Base-by-base conservation (phyloP, 148 eudicot species). In the Fallopia convolvulus region DNA sequence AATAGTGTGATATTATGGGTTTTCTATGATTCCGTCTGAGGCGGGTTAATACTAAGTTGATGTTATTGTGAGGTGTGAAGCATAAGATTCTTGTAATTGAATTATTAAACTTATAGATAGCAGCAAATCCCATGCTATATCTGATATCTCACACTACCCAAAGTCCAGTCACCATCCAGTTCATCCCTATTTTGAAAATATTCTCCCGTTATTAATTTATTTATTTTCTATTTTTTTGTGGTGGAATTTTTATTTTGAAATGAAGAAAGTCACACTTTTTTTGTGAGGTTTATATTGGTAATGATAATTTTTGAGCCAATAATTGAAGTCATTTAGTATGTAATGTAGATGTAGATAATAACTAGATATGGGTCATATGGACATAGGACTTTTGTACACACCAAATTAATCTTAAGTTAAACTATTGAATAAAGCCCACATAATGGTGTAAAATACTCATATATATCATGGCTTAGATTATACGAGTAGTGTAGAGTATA, bases 71-170 rank as follows among this genome's bases (percentile, higher is more conserved):
- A 68, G 72, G 72, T 39, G 42, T 68, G 72, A 39, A 36, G 44
- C 72, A 68, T 68, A 68, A 68, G 72, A 68, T 68, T 68, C 72
- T 68, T 68, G 72, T 21, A 5, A 18, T 4, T 68, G 44, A 11
- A 68, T 68, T 68, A 68, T 68, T 68, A 68, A 33, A 39, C 72
- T 8, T 32, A 30, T 65, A 32, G 40, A 17, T 33, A 68, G 6
- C 46, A 17, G 21, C 72, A 39, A 17, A 7, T 68, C 72, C 46
- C 8, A 68, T 68, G 72, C 44, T 14, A 55, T 36, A 36, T 36
- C 39, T 36, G 39, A 68, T 68, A 20, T 68, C 21, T 68, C 72
- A 68, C 72, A 39, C 36, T 5, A 36, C 21, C 72, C 72, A 68
- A 36, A 68, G 44, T 68, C 42, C 44, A 68, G 72, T 68, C 44